Base-by-base conservation (phyloP, 2,329 filamentous ascomycete species). In the Colletotrichum agaves region DNA sequence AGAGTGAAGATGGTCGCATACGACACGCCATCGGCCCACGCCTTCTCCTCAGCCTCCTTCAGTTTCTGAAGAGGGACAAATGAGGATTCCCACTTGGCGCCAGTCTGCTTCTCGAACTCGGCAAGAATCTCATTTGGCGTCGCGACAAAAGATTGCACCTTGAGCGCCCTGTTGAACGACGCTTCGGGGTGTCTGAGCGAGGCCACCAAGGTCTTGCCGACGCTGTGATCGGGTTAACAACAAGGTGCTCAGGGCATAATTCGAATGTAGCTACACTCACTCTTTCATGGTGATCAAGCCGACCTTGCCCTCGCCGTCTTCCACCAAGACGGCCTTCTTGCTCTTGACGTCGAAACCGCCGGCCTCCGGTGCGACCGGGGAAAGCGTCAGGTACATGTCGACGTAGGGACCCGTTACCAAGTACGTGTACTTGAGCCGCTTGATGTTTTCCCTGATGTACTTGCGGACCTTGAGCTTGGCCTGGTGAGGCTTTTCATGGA, bases 251-350 rank as follows among this genome's bases (percentile, higher is more conserved):
- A 23, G 21, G 6, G 19, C 21, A 23, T 0, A 8, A 8, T 27
- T 27, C 27, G 27, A 7, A 27, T 3, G 7, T 2, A 10, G 13
- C n/a, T n/a, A n/a, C n/a, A 82, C 87, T 79, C 78, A 91, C 89
- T 94, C 92, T 21, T 82, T 80, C 87, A 92, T 92, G 2, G 88
- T 91, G 3, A 89, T 93, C 72, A 94, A 86, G 39, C 88, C 89
- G 68, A 93, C 83, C 67, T 80, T 84, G 19, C 84, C 88, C 41
- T 88, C 79, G 0, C 90, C 90, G 69, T 86, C 85, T 2, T 86
- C 90, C 19, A 93, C 74, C 13, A 94, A 74, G 3, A 86, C 80
- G 0, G 91, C 91, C 63, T 81, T 85, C 73, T 85, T 89, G 2
- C 74, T 79, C 67, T 80, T 78, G 1, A 86, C 79, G 73, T 93